Conservation (phyloP, 139 green algal species). For the Haematococcus lacustris region DNA sequence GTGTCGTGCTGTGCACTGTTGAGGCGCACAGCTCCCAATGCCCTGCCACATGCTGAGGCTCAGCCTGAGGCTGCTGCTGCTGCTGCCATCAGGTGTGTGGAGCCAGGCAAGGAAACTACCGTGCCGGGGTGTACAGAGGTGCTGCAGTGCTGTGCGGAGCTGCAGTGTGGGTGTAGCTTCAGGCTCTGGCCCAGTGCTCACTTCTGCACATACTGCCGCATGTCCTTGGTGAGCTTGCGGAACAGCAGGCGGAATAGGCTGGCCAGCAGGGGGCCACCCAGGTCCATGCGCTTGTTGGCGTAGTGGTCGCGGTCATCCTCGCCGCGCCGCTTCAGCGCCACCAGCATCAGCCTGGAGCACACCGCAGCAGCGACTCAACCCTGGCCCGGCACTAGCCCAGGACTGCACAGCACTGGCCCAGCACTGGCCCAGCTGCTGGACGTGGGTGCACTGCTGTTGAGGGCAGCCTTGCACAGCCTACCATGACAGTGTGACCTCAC, state of each 20-base stretch:
- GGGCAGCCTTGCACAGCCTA: neutral
- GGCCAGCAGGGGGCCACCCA: constrained; percentile 78
- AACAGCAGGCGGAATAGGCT: constrained; percentile 86
- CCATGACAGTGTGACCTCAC: neutral
- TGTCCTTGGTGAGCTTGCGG: constrained; percentile 92
- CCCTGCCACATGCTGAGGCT: no score
- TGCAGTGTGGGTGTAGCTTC: neutral
- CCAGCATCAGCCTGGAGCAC: constrained; percentile 68
- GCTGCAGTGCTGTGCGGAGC: neutral
- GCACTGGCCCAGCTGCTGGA: neutral
- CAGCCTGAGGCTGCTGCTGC: no score
- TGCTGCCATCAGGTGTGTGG: no score
- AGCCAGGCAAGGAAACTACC: no score
- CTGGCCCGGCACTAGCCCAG: neutral
- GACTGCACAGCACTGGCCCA: neutral
- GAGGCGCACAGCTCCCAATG: no score
- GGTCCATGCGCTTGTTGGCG: constrained; percentile 95
- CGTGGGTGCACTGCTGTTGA: neutral
- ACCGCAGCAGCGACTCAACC: neutral
- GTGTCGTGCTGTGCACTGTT: no score
- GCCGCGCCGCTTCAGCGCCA: constrained; percentile 57
- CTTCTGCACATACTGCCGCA: constrained; percentile 70
- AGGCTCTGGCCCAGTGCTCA: neutral
- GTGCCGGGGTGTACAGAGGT: no score
- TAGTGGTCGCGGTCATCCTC: constrained; percentile 98